Conservation (phyloP, 306 rosid genomes). For the Vicia villosa region DNA sequence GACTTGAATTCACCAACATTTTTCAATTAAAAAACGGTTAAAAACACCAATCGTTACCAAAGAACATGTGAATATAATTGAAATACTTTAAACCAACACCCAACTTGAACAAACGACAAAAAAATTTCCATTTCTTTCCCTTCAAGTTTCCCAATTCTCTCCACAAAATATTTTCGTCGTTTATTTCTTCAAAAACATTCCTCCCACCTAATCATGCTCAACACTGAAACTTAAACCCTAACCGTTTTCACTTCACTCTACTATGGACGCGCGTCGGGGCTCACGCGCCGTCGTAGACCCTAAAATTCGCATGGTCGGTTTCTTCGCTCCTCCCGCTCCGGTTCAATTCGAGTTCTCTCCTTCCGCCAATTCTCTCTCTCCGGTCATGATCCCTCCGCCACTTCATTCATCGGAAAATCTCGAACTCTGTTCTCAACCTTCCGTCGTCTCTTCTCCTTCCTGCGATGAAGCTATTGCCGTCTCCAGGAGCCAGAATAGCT, state of each 20-base stretch:
- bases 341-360: constrained; percentile 33
- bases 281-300: constrained; percentile 55
- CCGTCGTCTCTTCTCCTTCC: constrained; percentile 3
- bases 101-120: background rate
- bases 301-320: constrained; percentile 49
- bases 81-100: background rate
- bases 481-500: background rate
- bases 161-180: constrained; percentile 13
- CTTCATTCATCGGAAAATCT: constrained; percentile 22
- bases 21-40: background rate
- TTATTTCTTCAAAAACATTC: too few relatives aligned
- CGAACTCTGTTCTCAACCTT: background rate
- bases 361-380: constrained; percentile 42
- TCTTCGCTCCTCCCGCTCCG: constrained; percentile 46
- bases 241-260: background rate
- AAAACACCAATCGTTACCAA: background rate
- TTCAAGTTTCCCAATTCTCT: constrained; percentile 2
- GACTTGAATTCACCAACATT: background rate
- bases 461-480: constrained; percentile 11
- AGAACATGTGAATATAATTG: background rate
- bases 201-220: constrained; percentile 27
- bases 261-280: constrained; percentile 40
- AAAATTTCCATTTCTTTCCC: background rate
- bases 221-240: constrained; percentile 12
- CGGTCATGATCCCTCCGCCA: constrained; percentile 50